Percentiles rank a stretch among this genome's conserved stretches.
These are phyloP conservation scores for Naganishia randhawae DNA, from an alignment of 768 basidiomycete genomes.

Conservation along the genomic window DNA sequence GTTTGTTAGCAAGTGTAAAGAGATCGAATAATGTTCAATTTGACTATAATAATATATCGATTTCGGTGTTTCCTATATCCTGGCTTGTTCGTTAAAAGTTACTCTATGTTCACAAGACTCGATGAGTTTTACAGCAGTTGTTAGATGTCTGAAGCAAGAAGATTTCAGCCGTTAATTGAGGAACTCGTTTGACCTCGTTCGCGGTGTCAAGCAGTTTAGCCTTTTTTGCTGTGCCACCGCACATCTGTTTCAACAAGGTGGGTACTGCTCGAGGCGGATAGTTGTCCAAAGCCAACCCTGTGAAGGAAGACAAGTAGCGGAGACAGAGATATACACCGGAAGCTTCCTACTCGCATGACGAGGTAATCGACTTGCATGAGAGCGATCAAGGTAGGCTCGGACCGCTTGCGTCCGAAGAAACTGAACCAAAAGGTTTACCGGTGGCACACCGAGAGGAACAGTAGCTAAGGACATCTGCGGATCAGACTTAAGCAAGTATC, in stretches of 20 bases:
- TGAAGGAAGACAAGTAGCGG: background rate
- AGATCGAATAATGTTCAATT: background rate
- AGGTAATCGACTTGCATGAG: constrained; percentile 11
- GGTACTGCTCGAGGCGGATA: background rate
- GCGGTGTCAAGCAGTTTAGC: too few relatives aligned
- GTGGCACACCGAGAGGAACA: constrained; percentile 11
- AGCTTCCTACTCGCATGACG: too few relatives aligned
- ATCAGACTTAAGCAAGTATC: background rate
- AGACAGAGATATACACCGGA: too few relatives aligned
- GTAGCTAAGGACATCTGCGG: background rate
- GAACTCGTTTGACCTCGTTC: too few relatives aligned
- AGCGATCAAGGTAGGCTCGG: constrained; percentile 1
- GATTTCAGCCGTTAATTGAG: too few relatives aligned
- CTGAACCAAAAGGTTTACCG: constrained; percentile 14
- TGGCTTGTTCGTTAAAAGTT: too few relatives aligned
- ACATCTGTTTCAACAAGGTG: background rate
- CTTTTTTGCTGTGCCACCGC: too few relatives aligned
- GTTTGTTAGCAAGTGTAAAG: background rate
- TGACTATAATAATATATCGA: background rate
- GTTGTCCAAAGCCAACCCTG: background rate
- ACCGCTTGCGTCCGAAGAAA: constrained; percentile 2
- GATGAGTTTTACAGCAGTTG: too few relatives aligned
- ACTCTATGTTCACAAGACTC: too few relatives aligned
- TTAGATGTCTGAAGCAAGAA: too few relatives aligned
- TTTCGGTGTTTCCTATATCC: background rate